phyloP scores from a whole-genome alignment of 2,329 filamentous ascomycete species.

The Fonsecaea multimorphosa region DNA sequence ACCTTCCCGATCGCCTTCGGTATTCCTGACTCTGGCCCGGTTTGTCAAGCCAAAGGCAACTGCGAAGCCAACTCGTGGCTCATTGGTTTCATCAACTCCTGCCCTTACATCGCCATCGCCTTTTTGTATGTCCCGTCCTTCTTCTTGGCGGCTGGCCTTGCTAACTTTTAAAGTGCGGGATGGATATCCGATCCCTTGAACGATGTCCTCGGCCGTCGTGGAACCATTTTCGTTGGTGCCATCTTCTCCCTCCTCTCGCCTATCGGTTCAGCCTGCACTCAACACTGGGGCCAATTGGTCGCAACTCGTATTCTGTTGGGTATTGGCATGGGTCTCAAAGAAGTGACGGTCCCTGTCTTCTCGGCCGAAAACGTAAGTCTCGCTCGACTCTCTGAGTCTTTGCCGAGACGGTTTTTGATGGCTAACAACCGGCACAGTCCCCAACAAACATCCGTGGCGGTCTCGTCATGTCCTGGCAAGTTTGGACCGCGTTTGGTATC shows the following conservation, averaged over 20 bases:
- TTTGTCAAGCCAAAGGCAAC: constrained; percentile 40
- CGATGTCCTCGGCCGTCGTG: constrained; percentile 63
- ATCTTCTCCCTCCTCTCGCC: constrained; percentile 71
- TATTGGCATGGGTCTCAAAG: constrained; percentile 49
- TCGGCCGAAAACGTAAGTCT: constrained; percentile 55
- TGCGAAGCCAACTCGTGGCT: constrained; percentile 61
- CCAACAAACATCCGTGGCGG: constrained; percentile 61
- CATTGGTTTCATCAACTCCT: constrained; percentile 70
- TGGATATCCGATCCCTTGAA: constrained; percentile 72
- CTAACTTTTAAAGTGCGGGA: constrained; percentile 56
- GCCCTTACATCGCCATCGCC: constrained; percentile 60
- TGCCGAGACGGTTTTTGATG: background rate
- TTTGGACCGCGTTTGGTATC: constrained; percentile 57
- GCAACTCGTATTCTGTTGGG: constrained; percentile 60
- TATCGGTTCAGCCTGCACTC: constrained; percentile 68
- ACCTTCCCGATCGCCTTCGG: constrained; percentile 56
- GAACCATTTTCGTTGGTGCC: constrained; percentile 68
- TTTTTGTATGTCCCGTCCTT: constrained; percentile 49
- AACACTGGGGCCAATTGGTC: constrained; percentile 65
- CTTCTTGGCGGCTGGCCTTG: constrained; percentile 9
- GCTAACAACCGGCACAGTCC: constrained; percentile 36
- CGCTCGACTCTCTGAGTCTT: background rate
- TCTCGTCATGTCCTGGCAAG: constrained; percentile 62
- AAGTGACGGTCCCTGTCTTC: constrained; percentile 59
- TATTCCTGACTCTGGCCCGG: constrained; percentile 48